Evolutionary conservation across 768 basidiomycete genomes (phyloP), one percentile per base, ranked within the genome.

Genomic region (Auricularia sp.): DNA sequence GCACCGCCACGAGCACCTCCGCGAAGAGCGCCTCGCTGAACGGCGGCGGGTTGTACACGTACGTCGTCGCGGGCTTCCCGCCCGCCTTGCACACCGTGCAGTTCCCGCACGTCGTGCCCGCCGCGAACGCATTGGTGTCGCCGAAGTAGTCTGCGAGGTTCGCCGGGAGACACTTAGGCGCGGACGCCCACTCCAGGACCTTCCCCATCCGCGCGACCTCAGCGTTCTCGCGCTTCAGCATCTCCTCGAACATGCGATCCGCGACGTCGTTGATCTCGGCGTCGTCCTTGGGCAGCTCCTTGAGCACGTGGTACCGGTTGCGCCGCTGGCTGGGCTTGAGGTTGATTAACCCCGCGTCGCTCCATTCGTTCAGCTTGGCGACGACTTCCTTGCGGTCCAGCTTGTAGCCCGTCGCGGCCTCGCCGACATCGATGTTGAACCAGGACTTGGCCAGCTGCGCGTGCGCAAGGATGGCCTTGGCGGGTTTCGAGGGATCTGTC

Each of bases 51-150:
- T 24, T 67, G 51, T 34, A 69, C 62, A 21, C 66, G 66, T 42
- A 70, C 63, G 37, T 70, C 66, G 80, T 80, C 13, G 72, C 66
- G 6, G 76, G 69, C 4, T 74, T 70, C 29, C 75, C 67, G 2
- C 77, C 77, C 5, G 73, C 76, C 35, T 62, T 67, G 69, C 82
- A 82, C 71, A 77, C 79, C 37, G 76, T 79, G 73, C 82, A 83
- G 13, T 67, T 67, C 0, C 74, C 76, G 65, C 81, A 83, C 66
- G 75, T 73, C 2, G 75, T 75, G 16, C 73, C 73, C 1, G 78
- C 76, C 0, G 81, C 77, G 6, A 75, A 37, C 73, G 69, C 66
- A 29, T 29, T 29, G 29, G 29, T 29, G 65, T 82, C 78, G 16
- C 80, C 81, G 62, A 83, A 82, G 68, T 82, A 78, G 14, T 67